phyloP scores from a whole-genome alignment of 768 basidiomycete genomes.

The Lentinula raphanica region DNA sequence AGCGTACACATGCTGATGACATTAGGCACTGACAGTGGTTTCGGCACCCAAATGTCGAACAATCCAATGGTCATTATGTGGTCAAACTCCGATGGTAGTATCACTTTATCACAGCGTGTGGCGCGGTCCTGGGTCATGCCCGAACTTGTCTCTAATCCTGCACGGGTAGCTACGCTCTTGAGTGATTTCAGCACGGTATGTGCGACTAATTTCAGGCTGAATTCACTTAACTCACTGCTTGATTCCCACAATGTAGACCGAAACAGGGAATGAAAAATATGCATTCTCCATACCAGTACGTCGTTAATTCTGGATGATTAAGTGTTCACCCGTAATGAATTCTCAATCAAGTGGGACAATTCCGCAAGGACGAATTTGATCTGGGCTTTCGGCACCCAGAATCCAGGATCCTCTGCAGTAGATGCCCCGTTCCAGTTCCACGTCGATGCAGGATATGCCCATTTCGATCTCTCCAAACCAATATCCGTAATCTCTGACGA shows the following conservation, averaged over 20 bases:
- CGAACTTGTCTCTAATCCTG: slow-evolving; percentile 45
- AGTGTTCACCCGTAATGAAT: background rate
- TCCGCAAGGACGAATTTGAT: slow-evolving; percentile 44
- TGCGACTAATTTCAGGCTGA: background rate
- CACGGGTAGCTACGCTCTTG: slow-evolving; percentile 41
- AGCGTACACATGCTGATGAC: background rate
- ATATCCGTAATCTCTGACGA: slow-evolving; percentile 13
- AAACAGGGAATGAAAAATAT: slow-evolving; percentile 39
- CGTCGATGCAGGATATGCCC: slow-evolving; percentile 32
- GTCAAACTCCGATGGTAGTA: slow-evolving; percentile 54
- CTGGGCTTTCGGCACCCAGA: slow-evolving; percentile 49
- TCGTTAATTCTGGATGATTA: slow-evolving; percentile 1
- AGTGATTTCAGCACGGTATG: slow-evolving; percentile 34
- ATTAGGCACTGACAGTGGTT: slow-evolving; percentile 39
- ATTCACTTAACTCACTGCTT: background rate
- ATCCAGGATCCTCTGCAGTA: slow-evolving; percentile 40
- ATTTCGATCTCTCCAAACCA: slow-evolving; percentile 44
- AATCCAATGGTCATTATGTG: slow-evolving; percentile 73
- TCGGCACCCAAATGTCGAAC: slow-evolving; percentile 48
- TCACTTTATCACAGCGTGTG: slow-evolving; percentile 63
- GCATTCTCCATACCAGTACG: slow-evolving; percentile 48
- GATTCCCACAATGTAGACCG: slow-evolving; percentile 10
- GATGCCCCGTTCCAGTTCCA: slow-evolving; percentile 48
- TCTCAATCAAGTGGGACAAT: slow-evolving; percentile 31
- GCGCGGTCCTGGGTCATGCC: slow-evolving; percentile 53